Evolutionary conservation across 306 rosid genomes (phyloP).

Genomic region (Prinsepia uniflora): DNA sequence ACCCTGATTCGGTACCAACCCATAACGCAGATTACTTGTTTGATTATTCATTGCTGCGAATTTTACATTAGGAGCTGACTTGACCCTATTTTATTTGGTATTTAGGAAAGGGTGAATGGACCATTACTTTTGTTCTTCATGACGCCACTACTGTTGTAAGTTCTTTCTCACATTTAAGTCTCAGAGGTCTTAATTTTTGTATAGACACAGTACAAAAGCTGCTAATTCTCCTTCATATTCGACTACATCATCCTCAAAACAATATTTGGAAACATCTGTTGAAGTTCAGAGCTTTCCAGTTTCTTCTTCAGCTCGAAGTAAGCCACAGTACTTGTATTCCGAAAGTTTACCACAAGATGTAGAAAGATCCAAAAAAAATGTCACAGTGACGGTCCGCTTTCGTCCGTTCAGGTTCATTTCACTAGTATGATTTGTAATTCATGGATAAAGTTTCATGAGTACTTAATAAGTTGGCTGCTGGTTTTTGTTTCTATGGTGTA

Average conservation of each 20-base stretch:
- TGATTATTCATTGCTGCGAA: slow-evolving; percentile 19
- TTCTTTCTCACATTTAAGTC: slow-evolving; percentile 7
- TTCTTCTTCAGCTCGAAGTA: slow-evolving; percentile 86
- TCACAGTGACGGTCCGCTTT: slow-evolving; percentile 92
- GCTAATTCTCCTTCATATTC: slow-evolving; percentile 81
- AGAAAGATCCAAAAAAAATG: slow-evolving; percentile 72
- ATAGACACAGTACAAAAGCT: slow-evolving; percentile 31
- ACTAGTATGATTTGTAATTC: not conserved
- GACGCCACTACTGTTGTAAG: slow-evolving; percentile 73
- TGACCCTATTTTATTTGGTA: not conserved
- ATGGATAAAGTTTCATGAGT: slow-evolving; percentile 12
- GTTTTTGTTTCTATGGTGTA: slow-evolving; percentile 24
- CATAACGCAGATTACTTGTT: slow-evolving; percentile 10
- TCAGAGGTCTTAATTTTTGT: not conserved
- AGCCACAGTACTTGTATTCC: slow-evolving; percentile 55
- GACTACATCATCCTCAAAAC: slow-evolving; percentile 82
- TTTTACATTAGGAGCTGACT: not conserved
- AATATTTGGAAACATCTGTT: slow-evolving; percentile 58
- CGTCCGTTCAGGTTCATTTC: slow-evolving; percentile 78
- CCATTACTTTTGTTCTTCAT: slow-evolving; percentile 68
- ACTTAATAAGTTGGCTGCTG: slow-evolving; percentile 14
- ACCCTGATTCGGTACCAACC: slow-evolving; percentile 44
- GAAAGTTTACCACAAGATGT: slow-evolving; percentile 47
- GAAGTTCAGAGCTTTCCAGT: slow-evolving; percentile 83
- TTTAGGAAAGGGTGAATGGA: slow-evolving; percentile 76